phyloP scores from a whole-genome alignment of 139 green algal species.

The Tetradesmus lagerheimii region DNA sequence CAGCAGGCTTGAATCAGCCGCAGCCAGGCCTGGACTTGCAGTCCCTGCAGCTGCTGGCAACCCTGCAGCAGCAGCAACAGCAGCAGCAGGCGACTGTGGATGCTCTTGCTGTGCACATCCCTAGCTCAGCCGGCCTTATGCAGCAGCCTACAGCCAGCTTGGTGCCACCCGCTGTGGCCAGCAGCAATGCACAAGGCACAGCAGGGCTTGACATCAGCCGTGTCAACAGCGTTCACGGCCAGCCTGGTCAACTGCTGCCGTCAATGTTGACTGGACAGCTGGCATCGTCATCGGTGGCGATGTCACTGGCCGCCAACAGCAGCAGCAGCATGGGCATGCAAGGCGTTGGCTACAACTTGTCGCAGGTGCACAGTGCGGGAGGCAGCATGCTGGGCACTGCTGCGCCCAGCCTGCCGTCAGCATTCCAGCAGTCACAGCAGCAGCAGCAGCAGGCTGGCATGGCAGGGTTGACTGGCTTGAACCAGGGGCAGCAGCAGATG shows the following conservation, averaged over 20 bases:
- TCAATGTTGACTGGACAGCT: not conserved
- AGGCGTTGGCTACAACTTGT: not conserved
- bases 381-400: not conserved
- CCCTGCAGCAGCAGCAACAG: constrained; percentile 26
- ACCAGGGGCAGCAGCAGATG: not conserved
- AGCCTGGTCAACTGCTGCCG: not conserved
- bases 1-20: not conserved
- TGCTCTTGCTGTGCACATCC: not conserved
- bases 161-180: not conserved
- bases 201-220: constrained; percentile 4
- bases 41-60: constrained; percentile 35
- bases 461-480: not conserved
- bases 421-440: not conserved
- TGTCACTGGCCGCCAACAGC: constrained; percentile 6
- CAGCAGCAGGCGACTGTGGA: constrained; percentile 12
- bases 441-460: not conserved
- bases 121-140: constrained; percentile 5
- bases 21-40: constrained; percentile 12
- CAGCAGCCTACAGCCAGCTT: not conserved
- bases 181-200: not conserved
- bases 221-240: not conserved
- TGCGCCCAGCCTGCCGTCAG: not conserved
- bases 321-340: not conserved
- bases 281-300: not conserved
- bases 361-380: not conserved